These are phyloP conservation scores for Lactifluus volemus DNA, from an alignment of 768 basidiomycete species.

Conservation along the genomic window DNA sequence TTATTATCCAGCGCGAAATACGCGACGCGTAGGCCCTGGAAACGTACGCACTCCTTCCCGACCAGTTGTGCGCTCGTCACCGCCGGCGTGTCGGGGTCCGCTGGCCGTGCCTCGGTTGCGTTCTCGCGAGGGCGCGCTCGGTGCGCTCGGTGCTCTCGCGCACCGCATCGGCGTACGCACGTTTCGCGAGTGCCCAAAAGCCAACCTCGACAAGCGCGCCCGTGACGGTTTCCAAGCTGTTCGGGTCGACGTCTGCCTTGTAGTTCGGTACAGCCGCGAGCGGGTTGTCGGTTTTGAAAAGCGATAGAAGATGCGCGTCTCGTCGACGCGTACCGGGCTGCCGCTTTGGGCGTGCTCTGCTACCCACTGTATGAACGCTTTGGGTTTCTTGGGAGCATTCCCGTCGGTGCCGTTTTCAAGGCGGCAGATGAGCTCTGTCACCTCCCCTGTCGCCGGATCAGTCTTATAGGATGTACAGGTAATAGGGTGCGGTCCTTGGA, in stretches of 20 bases:
- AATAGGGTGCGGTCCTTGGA: slow-evolving; percentile 87
- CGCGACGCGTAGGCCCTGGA: slow-evolving; percentile 93
- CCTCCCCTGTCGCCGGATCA: slow-evolving; percentile 60
- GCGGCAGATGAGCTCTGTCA: slow-evolving; percentile 70
- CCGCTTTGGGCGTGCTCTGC: slow-evolving; percentile 71
- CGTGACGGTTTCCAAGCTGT: slow-evolving; percentile 72
- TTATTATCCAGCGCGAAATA: slow-evolving; percentile 86
- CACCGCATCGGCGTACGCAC: slow-evolving; percentile 52
- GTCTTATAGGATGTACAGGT: slow-evolving; percentile 86
- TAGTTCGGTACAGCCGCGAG: slow-evolving; percentile 60
- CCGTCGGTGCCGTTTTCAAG: slow-evolving; percentile 57
- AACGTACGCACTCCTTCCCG: slow-evolving; percentile 87
- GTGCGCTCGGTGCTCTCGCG: slow-evolving; percentile 56
- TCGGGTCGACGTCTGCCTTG: slow-evolving; percentile 69
- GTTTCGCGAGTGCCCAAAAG: slow-evolving; percentile 77
- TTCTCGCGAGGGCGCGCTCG: slow-evolving; percentile 48
- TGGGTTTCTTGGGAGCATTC: slow-evolving; percentile 60
- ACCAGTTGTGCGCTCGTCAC: slow-evolving; percentile 73
- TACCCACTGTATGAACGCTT: slow-evolving; percentile 96
- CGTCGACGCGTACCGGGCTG: slow-evolving; percentile 78
- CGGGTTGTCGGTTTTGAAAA: slow-evolving; percentile 94
- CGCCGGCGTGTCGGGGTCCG: slow-evolving; percentile 51
- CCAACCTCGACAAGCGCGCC: slow-evolving; percentile 84
- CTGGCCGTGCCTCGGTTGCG: slow-evolving; percentile 26
- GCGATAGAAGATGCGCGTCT: slow-evolving; percentile 87